Base-by-base conservation (phyloP, 1,139 yeast genomes). In the Pichia sp. region DNA sequence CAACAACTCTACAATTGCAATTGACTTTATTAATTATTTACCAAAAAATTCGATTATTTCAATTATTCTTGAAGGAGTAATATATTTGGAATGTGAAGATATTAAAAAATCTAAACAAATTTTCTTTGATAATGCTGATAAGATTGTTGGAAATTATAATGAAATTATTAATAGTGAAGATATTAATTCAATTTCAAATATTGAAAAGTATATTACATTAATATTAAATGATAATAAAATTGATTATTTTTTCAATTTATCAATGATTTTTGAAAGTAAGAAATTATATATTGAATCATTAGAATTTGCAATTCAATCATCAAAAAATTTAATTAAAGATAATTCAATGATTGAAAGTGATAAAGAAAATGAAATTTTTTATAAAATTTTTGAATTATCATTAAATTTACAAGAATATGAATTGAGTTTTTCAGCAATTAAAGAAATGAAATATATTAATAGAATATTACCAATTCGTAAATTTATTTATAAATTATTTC, bases 401-500 rank as follows among this genome's bases (percentile, higher is more conserved):
- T 47, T 63, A 11, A 59, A 58, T 40, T 46, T 61, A 36, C 50
- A 55, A 29, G 59, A 64, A 38, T 64, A 56, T 45, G 54, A 62
- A 9, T 43, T 62, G 33, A 59, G 63, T 6, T 58, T 59, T 45
- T 54, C 52, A 32, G 52, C 61, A 3, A 58, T 63, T 31, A 46
- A 53, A 36, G 58, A 61, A 35, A 59, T 61, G 64, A 47, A 46
- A 8, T 48, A 51, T 2, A 45, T 46, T 28, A 56, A 56, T 40
- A 56, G 63, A 44, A 46, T 48, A 25, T 51, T 53, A 28, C 60
- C 64, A 7, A 53, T 63, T 33, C 56, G 56, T 30, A 59, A 56
- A 43, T 63, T 64, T 43, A 56, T 63, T 11, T 58, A 56, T 50
- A 60, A 58, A 43, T 46, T 64, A 31, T 60, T 64, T 48, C 61